Percentiles rank a stretch among this genome's conserved stretches.
These are phyloP conservation scores for Hirschioporus abietinus DNA, from an alignment of 768 basidiomycete species.

Conservation along the genomic window DNA sequence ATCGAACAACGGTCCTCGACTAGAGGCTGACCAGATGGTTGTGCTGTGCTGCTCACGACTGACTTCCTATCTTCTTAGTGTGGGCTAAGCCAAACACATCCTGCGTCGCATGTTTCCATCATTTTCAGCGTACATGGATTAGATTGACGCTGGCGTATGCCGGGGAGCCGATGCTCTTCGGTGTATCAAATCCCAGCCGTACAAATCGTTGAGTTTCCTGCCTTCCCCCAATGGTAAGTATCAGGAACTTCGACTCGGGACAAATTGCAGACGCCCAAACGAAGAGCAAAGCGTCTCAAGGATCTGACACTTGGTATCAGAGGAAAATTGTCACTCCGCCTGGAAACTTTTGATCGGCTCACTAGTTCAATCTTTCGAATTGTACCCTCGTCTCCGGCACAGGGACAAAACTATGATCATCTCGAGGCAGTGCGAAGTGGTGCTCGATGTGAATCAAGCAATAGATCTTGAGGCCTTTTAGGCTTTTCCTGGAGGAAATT, in stretches of 20 bases:
- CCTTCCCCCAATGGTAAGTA: neutral
- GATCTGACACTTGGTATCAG: neutral
- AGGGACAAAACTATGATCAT: neutral
- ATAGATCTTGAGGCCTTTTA: neutral
- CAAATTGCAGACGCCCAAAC: neutral
- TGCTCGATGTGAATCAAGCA: neutral
- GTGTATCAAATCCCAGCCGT: neutral
- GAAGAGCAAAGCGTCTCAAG: neutral
- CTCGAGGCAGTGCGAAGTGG: neutral
- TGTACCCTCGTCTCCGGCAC: too few relatives aligned
- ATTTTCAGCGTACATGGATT: neutral
- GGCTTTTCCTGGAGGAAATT: neutral
- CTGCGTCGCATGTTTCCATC: neutral
- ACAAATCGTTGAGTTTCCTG: neutral
- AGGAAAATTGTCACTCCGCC: neutral
- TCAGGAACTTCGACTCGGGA: neutral
- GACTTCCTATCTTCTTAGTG: neutral
- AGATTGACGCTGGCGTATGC: neutral
- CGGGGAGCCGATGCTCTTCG: neutral
- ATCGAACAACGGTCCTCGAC: neutral
- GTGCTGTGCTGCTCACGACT: neutral
- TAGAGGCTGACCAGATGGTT: neutral
- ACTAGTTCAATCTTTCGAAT: neutral
- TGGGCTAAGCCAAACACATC: neutral
- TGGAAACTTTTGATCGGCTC: neutral